A percentile compares a stretch with the other conserved stretches of the same genome.
Conservation (phyloP, 352 stramenopile genomes). For the Globisporangium barbulae region DNA sequence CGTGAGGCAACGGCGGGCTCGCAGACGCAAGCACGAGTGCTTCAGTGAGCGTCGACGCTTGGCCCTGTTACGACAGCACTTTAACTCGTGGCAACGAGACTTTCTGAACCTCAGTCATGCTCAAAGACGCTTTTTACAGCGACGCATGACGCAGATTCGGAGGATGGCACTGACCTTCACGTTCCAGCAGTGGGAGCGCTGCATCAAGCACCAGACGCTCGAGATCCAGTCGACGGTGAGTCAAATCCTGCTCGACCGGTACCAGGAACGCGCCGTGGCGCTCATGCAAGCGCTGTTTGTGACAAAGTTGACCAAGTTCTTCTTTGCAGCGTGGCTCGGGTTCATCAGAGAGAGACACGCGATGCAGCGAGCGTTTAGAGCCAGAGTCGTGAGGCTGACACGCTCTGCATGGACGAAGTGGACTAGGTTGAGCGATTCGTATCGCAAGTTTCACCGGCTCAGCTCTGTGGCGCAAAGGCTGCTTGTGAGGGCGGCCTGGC, state of each 20-base stretch:
- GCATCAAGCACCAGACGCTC: background rate
- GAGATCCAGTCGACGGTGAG: slow-evolving; percentile 7
- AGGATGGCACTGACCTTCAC: background rate
- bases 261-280: slow-evolving; percentile 3
- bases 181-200: slow-evolving; percentile 13
- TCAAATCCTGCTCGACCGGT: slow-evolving; percentile 11
- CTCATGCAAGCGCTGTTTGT: background rate
- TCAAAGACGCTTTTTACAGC: background rate
- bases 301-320: background rate
- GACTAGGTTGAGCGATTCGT: background rate
- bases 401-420: slow-evolving; percentile 9
- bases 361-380: background rate
- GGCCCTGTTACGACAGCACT: background rate
- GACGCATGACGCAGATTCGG: background rate
- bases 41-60: background rate
- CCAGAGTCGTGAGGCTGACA: background rate
- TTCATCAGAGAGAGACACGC: background rate
- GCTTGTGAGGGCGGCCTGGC: background rate
- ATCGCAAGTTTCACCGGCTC: background rate
- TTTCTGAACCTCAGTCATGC: background rate
- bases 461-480: background rate
- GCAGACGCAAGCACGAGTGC: background rate
- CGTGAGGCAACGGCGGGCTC: too few relatives aligned
- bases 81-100: background rate
- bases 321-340: slow-evolving; percentile 5